A percentile compares a stretch with the other conserved stretches of the same genome.
Conservation (phyloP, 345 rosid genomes). For the Bretschneidera sinensis region DNA sequence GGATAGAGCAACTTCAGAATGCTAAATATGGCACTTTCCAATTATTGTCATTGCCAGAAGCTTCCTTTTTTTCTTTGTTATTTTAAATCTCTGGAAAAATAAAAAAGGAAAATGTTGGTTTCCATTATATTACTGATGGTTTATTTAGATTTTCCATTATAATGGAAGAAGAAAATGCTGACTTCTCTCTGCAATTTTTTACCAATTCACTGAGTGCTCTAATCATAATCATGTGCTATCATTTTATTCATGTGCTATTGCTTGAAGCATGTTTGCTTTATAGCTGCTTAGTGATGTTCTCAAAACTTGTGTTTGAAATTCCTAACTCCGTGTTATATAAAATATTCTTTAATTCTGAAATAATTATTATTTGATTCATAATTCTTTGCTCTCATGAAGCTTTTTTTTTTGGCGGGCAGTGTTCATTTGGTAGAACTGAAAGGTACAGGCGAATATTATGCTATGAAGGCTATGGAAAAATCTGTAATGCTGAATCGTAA, state of each 20-base stretch:
- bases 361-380: too few species aligned
- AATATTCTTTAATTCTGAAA: background rate
- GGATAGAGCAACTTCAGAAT: too few species aligned
- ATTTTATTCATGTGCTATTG: too few species aligned
- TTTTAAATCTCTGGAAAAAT: too few species aligned
- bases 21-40: too few species aligned
- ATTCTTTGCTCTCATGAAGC: background rate
- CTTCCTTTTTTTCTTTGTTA: too few species aligned
- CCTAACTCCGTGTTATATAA: background rate
- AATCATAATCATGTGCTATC: too few species aligned
- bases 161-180: background rate
- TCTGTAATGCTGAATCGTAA: conserved; percentile 79
- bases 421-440: conserved; percentile 91
- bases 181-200: background rate
- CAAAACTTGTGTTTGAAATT: background rate
- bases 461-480: conserved; percentile 99
- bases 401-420: conserved; percentile 26
- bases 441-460: conserved; percentile 68
- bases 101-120: too few species aligned
- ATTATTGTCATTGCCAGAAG: too few species aligned
- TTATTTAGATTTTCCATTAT: too few species aligned
- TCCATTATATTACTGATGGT: background rate
- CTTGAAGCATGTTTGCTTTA: background rate
- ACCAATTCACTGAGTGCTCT: background rate
- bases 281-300: background rate